Percentiles rank a stretch among this genome's conserved stretches.
These are phyloP conservation scores for Pulveroboletus sp. DNA, from an alignment of 768 basidiomycete genomes.

Conservation along the genomic window DNA sequence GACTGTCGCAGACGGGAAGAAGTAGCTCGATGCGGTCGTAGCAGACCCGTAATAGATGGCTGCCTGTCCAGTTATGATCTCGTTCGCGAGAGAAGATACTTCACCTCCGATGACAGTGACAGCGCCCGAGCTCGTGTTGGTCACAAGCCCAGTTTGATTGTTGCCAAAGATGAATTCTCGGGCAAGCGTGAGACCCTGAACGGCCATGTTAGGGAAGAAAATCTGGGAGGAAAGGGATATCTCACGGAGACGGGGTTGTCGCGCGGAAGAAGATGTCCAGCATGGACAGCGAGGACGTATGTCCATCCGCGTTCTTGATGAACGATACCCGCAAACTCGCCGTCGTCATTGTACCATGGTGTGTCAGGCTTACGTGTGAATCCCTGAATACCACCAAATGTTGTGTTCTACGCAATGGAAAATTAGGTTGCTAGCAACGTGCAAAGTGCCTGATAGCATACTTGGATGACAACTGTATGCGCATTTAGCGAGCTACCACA, in stretches of 20 bases:
- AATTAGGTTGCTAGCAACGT: not conserved
- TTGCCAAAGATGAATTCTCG: constrained; percentile 65
- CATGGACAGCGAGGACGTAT: constrained; percentile 37
- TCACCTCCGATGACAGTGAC: constrained; percentile 47
- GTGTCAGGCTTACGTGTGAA: constrained; percentile 67
- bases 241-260: constrained; percentile 42
- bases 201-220: not conserved
- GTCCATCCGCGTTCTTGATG: constrained; percentile 67
- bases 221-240: constrained; percentile 9
- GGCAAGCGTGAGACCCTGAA: constrained; percentile 54
- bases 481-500: constrained; percentile 4
- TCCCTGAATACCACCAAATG: constrained; percentile 72
- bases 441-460: constrained; percentile 13
- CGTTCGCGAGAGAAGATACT: constrained; percentile 40
- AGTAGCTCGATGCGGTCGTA: constrained; percentile 46
- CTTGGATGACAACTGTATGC: constrained; percentile 51
- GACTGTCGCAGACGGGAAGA: constrained; percentile 52
- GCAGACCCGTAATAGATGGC: constrained; percentile 52
- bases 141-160: constrained; percentile 56
- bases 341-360: constrained; percentile 56
- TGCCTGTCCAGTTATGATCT: constrained; percentile 49
- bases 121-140: constrained; percentile 21
- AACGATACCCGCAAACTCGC: constrained; percentile 61
- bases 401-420: constrained; percentile 52
- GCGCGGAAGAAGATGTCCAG: constrained; percentile 37